These are phyloP conservation scores for Coemansia sp. DNA, from an alignment of 192 early-diverging fungal species.

Conservation along the genomic window DNA sequence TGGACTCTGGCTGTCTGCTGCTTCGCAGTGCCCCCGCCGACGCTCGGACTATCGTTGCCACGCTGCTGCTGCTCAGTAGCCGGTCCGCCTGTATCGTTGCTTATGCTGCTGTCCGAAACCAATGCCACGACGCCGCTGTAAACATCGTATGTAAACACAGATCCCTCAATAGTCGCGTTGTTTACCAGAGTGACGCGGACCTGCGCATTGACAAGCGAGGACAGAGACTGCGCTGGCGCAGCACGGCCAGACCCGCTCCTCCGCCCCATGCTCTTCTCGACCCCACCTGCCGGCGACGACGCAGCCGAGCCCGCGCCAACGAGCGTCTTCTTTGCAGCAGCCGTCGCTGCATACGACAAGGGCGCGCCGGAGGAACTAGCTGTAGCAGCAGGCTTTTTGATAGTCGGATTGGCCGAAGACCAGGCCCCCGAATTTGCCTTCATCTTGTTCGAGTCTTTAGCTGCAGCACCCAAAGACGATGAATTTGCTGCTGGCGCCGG, in stretches of 20 bases:
- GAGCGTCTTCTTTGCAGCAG: constrained; percentile 27
- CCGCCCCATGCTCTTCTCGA: constrained; percentile 13
- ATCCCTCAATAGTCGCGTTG: constrained; percentile 25
- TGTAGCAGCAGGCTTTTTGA: constrained; percentile 4
- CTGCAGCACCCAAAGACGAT: not conserved
- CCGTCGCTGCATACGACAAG: constrained; percentile 44
- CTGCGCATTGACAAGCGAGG: constrained; percentile 26
- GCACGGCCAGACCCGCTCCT: constrained; percentile 16
- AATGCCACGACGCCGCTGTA: constrained; percentile 46
- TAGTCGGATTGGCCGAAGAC: not conserved
- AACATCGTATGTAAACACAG: constrained; percentile 44
- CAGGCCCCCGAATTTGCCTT: constrained; percentile 20
- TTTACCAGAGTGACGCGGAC: constrained; percentile 29
- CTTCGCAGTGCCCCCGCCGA: constrained; percentile 8
- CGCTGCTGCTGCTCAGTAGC: not conserved
- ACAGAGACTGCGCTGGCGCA: constrained; percentile 17
- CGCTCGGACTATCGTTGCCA: constrained; percentile 1
- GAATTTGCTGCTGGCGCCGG: not conserved
- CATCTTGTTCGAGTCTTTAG: constrained; percentile 35
- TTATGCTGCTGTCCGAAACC: constrained; percentile 8
- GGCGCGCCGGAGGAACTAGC: not conserved
- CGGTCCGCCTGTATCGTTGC: too few species aligned
- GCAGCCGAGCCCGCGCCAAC: not conserved
- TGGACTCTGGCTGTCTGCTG: constrained; percentile 16
- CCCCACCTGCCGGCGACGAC: not conserved